Base-by-base conservation (phyloP, 768 basidiomycete species). In the Russula brevipes region DNA sequence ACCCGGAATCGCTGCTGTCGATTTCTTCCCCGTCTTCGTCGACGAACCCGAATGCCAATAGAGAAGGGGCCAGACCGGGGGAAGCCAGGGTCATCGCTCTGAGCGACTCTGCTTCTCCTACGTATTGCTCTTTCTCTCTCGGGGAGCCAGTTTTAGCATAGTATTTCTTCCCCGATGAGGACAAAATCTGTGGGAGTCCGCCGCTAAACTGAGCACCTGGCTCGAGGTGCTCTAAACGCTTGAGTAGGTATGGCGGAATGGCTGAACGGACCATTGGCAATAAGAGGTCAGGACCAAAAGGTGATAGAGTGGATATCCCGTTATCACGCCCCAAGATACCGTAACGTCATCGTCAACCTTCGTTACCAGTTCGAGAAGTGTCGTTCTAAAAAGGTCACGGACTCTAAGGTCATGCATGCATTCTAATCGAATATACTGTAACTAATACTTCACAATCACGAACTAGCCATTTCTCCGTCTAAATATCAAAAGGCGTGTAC, bases 71-170 rank as follows among this genome's bases (percentile, higher is more conserved):
- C 30, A 91, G 72, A 0, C 85, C 83, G 12, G 87, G 87, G 3
- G 88, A 87, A n/a, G 85, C 89, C 17, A 69, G 68, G 33, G 78
- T 68, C 54, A 91, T 88, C 2, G 79, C 82, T 64, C 76, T 81
- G 57, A 92, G 79, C 8, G 89, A 88, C 67, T 84, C 83, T 45
- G 79, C 82, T 73, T 92, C 89, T 12, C 87, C 88, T 0, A 70
- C 69, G 65, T 81, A 91, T 65, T 91, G 90, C 63, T 88, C 89
- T 59, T 56, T 70, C 61, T 89, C 86, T 16, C 63, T 56, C 6
- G 74, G 52, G 5, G 74, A 71, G 7, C 89, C 88, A 10, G 77
- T 55, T 70, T 92, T 91, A 54, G 78, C 83, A 66, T 80, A 89
- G 72, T 89, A 91, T 30, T 69, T 70, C 39, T 72, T 75, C 6